Evolutionary conservation across 805 yeast genomes (phyloP), one percentile per base, ranked within the genome.

Genomic region (Starmerella khaoyaiensis): DNA sequence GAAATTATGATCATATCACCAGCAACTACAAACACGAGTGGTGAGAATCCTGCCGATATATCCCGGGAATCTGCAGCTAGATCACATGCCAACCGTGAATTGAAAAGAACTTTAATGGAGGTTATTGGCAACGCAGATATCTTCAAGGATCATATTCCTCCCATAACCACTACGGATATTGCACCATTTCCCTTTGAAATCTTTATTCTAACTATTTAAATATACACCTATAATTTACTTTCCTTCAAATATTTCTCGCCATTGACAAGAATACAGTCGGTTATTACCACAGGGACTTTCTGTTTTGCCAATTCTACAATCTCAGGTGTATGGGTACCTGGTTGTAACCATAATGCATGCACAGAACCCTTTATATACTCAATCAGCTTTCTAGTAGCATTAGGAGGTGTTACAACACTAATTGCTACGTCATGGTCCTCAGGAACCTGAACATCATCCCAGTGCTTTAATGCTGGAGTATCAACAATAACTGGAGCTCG

Each of bases 321-420:
- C 10, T 61, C 64, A 2, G 53, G 51, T 49, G 77, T 74, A 47
- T 70, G 79, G 17, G 83, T 69, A 0, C 93, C 93, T 0, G 93
- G 93, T 52, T 81, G 93, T 47, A 79, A 74, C 93, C 93, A 82
- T 12, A 79, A 59, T 1, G 76, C 73, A 48, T 68, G 68, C 12
- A 78, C 58, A 1, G 46, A 40, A 2, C 44, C 46, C 8, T 52
- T 51, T 40, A 70, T 57, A 12, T 63, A 63, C 9, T 62, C 55
- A 25, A 75, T 51, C 0, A 65, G 53, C 5, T 64, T 54, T 14
- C 66, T 59, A 1, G 83, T 71, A 4, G 76, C 67, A 0, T 53
- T 51, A 1, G 93, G 90, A 2, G 93, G 86, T 0, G 93, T 80
- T 36, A 81, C 72, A 28, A 82, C 75, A 21, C 82, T 74, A 6